Percentiles rank a stretch among this genome's conserved stretches.
Evolutionary conservation across 2,329 filamentous ascomycete species (phyloP).

Genomic region (Diaporthe sp.): DNA sequence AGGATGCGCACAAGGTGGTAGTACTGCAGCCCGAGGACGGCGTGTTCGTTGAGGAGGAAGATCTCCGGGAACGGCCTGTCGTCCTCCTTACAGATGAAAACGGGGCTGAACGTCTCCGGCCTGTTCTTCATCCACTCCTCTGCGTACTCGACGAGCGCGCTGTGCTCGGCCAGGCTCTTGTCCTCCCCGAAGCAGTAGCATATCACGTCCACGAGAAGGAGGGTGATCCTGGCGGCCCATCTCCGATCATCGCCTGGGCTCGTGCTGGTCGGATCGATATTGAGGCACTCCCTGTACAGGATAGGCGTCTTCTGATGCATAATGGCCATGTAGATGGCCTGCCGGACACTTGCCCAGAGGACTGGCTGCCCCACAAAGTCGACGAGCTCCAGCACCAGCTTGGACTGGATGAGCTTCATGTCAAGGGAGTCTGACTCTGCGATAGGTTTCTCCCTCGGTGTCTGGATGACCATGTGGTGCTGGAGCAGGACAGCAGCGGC

Average conservation of each 20-base stretch:
- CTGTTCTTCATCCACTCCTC: conserved; percentile 46
- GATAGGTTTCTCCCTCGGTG: conserved; percentile 2
- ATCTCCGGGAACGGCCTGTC: conserved; percentile 46
- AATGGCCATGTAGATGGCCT: conserved; percentile 45
- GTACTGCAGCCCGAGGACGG: conserved; percentile 47
- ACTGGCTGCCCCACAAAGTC: conserved; percentile 23
- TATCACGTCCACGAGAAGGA: conserved; percentile 46
- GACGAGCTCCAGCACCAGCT: conserved; percentile 14
- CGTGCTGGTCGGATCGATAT: conserved; percentile 19
- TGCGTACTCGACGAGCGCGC: conserved; percentile 43
- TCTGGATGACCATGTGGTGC: conserved; percentile 19
- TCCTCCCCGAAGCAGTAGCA: conserved; percentile 47
- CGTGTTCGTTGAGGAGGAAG: conserved; percentile 46
- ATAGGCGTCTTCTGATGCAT: conserved; percentile 43
- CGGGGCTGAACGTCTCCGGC: conserved; percentile 47
- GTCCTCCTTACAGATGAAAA: conserved; percentile 42
- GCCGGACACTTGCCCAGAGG: conserved; percentile 40
- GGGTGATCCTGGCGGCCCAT: conserved; percentile 46
- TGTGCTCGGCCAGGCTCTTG: conserved; percentile 43
- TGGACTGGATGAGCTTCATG: conserved; percentile 9
- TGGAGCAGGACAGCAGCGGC: conserved; percentile 20
- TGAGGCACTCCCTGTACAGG: conserved; percentile 30
- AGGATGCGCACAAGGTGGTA: conserved; percentile 49
- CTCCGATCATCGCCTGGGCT: conserved; percentile 42
- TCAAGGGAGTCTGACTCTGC: conserved; percentile 19